Percentiles rank a stretch among this genome's conserved stretches.
phyloP scores from a whole-genome alignment of 176 grass and related monocot genomes.

The Thalia dealbata region DNA sequence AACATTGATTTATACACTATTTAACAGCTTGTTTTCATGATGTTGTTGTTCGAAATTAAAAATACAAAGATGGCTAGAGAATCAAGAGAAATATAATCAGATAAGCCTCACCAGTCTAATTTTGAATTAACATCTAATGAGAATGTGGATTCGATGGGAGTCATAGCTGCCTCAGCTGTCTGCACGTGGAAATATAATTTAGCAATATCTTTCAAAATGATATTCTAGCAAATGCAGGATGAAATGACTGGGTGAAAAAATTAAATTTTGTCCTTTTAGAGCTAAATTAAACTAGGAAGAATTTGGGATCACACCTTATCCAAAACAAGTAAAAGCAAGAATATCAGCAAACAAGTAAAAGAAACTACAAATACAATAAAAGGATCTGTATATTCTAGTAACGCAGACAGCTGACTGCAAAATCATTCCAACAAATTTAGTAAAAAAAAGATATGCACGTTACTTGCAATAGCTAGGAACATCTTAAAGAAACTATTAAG shows the following conservation, averaged over 20 bases:
- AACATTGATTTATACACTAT: neutral
- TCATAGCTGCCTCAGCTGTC: conserved; percentile 97
- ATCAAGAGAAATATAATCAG: neutral
- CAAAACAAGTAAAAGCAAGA: neutral
- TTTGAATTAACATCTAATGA: conserved; percentile 98
- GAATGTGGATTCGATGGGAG: conserved; percentile 99
- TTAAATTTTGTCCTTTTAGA: neutral
- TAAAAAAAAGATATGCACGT: too few relatives aligned
- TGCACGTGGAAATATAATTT: conserved; percentile 31
- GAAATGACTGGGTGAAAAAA: neutral
- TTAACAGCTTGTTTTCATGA: neutral
- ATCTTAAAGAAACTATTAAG: too few relatives aligned
- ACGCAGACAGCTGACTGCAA: too few relatives aligned
- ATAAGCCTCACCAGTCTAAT: conserved; percentile 76
- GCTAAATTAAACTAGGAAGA: neutral
- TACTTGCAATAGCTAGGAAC: too few relatives aligned
- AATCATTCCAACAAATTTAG: too few relatives aligned
- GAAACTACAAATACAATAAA: neutral
- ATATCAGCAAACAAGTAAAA: neutral
- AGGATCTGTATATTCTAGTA: neutral
- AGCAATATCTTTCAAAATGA: conserved; percentile 7
- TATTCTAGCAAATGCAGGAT: neutral
- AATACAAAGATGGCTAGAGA: neutral
- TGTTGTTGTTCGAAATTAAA: neutral
- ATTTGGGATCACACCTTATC: neutral